Base-by-base conservation (phyloP, 2,329 filamentous ascomycete genomes). In the Alternaria arbusti region DNA sequence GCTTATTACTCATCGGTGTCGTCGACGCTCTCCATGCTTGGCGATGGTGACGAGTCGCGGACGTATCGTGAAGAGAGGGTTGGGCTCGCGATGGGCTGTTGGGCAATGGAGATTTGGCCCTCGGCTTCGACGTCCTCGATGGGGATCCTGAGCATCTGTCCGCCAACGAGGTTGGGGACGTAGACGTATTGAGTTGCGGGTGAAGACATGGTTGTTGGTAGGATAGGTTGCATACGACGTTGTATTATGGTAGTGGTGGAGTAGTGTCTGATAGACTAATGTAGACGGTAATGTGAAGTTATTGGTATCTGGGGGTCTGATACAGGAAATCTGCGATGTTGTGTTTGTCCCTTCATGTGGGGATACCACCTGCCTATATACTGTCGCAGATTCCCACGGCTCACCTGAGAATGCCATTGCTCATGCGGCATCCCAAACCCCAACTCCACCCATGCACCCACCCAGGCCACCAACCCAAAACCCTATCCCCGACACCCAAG, bases 151-250 rank as follows among this genome's bases (percentile, higher is more conserved):
- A 79, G 74, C 70, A 78, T 77, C 64, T 79, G 77, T 49, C 76
- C 71, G 56, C 77, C 77, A 55, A 79, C 76, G 9, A 79, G 74
- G 70, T 79, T 79, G 69, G 77, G 76, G 59, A 79, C 78, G 74
- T 79, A 79, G 65, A 79, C 75, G 68, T 76, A 79, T 72, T 77
- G 70, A 23, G 70, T 65, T 45, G 66, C 57, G 54, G 73, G 70
- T 40, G 73, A 70, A 64, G 75, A 77, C 75, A 78, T 76, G 54
- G 57, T 55, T 70, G 64, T 56, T 59, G 61, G 59, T 57, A 44
- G 58, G 28, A 63, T 57, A 23, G 32, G 36, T 30, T 50, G 44
- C 45, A 7, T 57, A 15, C 6, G 23, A 50, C n/a, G 13, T 17
- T 58, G 26, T 61, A 32, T 30, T 40, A 55, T 56, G 28, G 32